Conservation (phyloP, 495 filamentous ascomycete genomes). For the Daldinia childiae region DNA sequence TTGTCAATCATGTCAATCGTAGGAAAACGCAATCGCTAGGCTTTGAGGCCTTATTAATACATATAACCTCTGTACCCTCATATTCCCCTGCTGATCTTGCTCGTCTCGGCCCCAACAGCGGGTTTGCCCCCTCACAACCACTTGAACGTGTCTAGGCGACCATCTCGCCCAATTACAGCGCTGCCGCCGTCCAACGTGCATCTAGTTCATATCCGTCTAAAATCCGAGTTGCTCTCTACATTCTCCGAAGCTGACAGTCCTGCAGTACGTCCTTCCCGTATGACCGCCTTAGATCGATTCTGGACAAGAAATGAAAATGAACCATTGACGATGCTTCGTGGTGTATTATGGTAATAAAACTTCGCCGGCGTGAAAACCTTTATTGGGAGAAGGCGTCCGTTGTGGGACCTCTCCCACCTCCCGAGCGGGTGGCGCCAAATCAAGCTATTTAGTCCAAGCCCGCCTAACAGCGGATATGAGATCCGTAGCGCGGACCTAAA, state of each 20-base stretch:
- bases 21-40: conserved; percentile 8
- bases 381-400: conserved; percentile 26
- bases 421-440: conserved; percentile 41
- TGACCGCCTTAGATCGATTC: not conserved
- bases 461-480: conserved; percentile 29
- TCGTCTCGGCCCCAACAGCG: conserved; percentile 24
- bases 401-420: conserved; percentile 21
- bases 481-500: conserved; percentile 26
- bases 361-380: conserved; percentile 10
- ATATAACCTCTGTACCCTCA: conserved; percentile 7
- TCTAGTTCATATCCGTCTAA: conserved; percentile 25
- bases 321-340: conserved; percentile 21
- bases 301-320: not conserved
- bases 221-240: conserved; percentile 18
- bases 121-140: conserved; percentile 30
- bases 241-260: not conserved
- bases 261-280: conserved; percentile 7
- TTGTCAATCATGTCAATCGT: conserved; percentile 25
- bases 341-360: conserved; percentile 24
- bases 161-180: conserved; percentile 31
- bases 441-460: conserved; percentile 14
- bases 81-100: conserved; percentile 37
- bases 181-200: conserved; percentile 34
- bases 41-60: conserved; percentile 10
- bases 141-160: conserved; percentile 25